Evolutionary conservation across 345 rosid genomes (phyloP).

Genomic region (Melaleuca quinquenervia): DNA sequence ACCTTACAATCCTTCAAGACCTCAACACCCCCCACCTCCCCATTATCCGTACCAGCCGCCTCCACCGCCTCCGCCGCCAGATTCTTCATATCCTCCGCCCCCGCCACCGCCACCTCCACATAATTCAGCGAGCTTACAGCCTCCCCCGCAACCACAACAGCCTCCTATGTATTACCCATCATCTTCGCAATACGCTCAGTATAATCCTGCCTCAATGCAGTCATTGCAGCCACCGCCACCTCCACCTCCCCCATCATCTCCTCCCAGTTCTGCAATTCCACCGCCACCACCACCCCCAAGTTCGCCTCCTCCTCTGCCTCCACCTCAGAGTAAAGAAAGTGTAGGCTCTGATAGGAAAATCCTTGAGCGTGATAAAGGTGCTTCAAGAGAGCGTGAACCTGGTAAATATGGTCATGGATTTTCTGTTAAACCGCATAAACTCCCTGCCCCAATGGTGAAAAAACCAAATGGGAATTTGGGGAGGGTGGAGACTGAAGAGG

Average conservation of each 20-base stretch:
- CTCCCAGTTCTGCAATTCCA: slow-evolving; percentile 33
- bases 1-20: slow-evolving; percentile 21
- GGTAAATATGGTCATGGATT: slow-evolving; percentile 5
- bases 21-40: slow-evolving; percentile 51
- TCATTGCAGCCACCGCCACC: slow-evolving; percentile 47
- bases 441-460: slow-evolving; percentile 32
- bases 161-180: slow-evolving; percentile 39
- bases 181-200: slow-evolving; percentile 34
- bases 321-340: slow-evolving; percentile 33
- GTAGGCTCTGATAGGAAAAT: slow-evolving; percentile 5
- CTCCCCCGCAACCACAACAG: slow-evolving; percentile 17
- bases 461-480: slow-evolving; percentile 32
- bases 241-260: slow-evolving; percentile 29
- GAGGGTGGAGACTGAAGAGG: slow-evolving; percentile 85
- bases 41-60: slow-evolving; percentile 61
- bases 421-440: slow-evolving; percentile 31
- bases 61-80: slow-evolving; percentile 52
- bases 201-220: slow-evolving; percentile 34
- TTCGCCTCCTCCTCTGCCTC: slow-evolving; percentile 79
- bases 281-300: slow-evolving; percentile 96
- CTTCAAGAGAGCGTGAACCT: slow-evolving; percentile 35
- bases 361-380: slow-evolving; percentile 30
- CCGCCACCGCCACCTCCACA: slow-evolving; percentile 43
- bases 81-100: slow-evolving; percentile 40
- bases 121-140: slow-evolving; percentile 1